Base-by-base conservation (phyloP, 257 asterid genomes). In the Solanum arcanum region DNA sequence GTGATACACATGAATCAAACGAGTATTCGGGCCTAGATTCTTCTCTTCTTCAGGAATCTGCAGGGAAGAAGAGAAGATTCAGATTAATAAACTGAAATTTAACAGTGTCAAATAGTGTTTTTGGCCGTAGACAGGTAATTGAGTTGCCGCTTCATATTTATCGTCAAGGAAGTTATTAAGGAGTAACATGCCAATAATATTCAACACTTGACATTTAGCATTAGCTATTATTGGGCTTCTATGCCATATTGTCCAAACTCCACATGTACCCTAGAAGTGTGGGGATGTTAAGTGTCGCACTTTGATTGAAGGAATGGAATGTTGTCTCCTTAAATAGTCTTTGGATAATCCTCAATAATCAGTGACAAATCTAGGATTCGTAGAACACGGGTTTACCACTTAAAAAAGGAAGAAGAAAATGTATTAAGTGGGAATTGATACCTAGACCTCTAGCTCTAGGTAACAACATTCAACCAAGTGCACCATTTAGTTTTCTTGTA, bases 1-100 rank as follows among this genome's bases (percentile, higher is more conserved):
- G 88, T 93, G 96, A 89, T 93, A 92, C 37, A 93, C 93, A 90
- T 90, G 96, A 92, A 92, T 90, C 92, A 93, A 88, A 89, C 89
- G 90, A 90, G 90, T 92, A 82, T 69, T 64, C 46, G 62, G 89
- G 75, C 89, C 91, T 9, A 90, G 89, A 86, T 88, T 86, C 84
- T 91, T 89, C 91, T 92, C 94, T 88, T 92, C 94, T 88, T 90
- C 92, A 7, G 92, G 91, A 88, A 91, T 88, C 94, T 92, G 91
- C 87, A 46, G 69, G 20, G 37, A 83, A 37, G 81, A 73, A 37
- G 52, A 68, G 14, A 87, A 75, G 23, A 75, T 75, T 21, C 52
- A 41, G 47, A 41, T 21, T 41, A 41, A 75, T 75, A 41, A 39
- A 75, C 83, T 75, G 35, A 20, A 75, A 73, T 20, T 73, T 73